Evolutionary conservation across 805 yeast species (phyloP).

Genomic region (Scheffersomyces coipomensis): DNA sequence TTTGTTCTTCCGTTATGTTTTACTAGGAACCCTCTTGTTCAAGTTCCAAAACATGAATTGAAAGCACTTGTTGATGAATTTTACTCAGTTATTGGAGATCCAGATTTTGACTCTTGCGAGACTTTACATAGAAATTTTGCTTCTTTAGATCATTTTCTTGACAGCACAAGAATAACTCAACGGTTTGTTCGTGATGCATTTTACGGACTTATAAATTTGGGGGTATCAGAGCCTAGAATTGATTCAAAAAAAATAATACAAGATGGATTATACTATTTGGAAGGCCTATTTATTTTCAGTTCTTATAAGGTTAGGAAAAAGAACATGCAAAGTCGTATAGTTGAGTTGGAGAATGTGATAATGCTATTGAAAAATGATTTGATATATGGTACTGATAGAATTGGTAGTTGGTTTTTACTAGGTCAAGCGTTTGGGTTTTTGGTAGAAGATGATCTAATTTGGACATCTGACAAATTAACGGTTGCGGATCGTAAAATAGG

Average conservation of each 20-base stretch:
- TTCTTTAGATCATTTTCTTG: conserved; percentile 46
- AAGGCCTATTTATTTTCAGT: conserved; percentile 68
- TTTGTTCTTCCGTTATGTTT: conserved; percentile 57
- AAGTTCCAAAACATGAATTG: conserved; percentile 65
- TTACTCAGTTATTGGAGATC: conserved; percentile 70
- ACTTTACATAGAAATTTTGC: conserved; percentile 46
- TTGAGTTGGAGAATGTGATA: conserved; percentile 76
- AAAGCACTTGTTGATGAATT: conserved; percentile 71
- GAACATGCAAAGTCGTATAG: conserved; percentile 75
- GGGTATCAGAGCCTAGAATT: conserved; percentile 17
- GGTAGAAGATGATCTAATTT: conserved; percentile 87
- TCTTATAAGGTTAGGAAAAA: conserved; percentile 70
- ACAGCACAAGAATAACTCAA: conserved; percentile 41
- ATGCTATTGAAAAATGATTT: conserved; percentile 66
- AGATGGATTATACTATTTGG: conserved; percentile 65
- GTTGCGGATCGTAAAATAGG: conserved; percentile 55
- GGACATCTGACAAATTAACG: conserved; percentile 84
- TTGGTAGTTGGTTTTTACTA: conserved; percentile 83
- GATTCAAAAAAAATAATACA: conserved; percentile 21
- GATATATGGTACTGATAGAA: conserved; percentile 59
- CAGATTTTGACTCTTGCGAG: conserved; percentile 44
- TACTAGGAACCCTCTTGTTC: conserved; percentile 57
- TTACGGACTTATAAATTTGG: conserved; percentile 42
- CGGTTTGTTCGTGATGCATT: conserved; percentile 48
- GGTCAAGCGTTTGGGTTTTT: conserved; percentile 77